Conservation (phyloP, 129 eudicot species). For the Centrapalus pauciflorus region DNA sequence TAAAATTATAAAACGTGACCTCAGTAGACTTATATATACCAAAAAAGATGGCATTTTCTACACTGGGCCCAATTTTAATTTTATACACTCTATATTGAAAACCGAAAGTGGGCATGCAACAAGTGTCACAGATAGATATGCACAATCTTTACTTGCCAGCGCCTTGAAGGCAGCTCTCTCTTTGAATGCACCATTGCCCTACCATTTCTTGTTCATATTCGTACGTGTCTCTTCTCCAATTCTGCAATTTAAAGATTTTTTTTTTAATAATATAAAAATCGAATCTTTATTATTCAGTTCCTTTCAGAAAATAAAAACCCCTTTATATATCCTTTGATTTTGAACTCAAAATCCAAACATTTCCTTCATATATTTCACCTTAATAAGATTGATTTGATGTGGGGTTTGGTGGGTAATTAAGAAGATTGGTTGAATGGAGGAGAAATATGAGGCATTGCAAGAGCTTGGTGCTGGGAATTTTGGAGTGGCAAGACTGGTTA, state of each 20-base stretch:
- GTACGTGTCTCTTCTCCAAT: conserved; percentile 22
- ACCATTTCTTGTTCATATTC: conserved; percentile 23
- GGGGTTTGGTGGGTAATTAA: conserved; percentile 9
- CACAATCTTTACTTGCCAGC: conserved; percentile 29
- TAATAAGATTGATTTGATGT: background rate
- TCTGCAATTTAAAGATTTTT: conserved; percentile 20
- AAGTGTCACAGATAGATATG: conserved; percentile 23
- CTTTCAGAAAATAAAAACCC: conserved; percentile 2
- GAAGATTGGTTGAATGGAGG: conserved; percentile 44
- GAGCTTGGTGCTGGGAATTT: conserved; percentile 68
- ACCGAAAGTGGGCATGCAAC: conserved; percentile 6
- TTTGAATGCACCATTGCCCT: conserved; percentile 24
- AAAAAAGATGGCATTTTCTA: conserved; percentile 7
- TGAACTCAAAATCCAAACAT: conserved; percentile 8
- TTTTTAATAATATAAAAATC: conserved; percentile 7
- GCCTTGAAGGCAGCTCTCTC: conserved; percentile 35
- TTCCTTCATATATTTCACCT: conserved; percentile 2
- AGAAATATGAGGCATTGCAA: conserved; percentile 50
- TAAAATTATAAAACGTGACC: no score
- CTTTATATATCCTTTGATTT: conserved; percentile 15
- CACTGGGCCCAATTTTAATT: conserved; percentile 6
- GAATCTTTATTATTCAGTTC: conserved; percentile 21
- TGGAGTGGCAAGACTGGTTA: conserved; percentile 63
- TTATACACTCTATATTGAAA: background rate
- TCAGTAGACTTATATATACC: no score